Evolutionary conservation across 1,139 yeast genomes (phyloP), one percentile per base, ranked within the genome.

Genomic region (Spathaspora sp.): DNA sequence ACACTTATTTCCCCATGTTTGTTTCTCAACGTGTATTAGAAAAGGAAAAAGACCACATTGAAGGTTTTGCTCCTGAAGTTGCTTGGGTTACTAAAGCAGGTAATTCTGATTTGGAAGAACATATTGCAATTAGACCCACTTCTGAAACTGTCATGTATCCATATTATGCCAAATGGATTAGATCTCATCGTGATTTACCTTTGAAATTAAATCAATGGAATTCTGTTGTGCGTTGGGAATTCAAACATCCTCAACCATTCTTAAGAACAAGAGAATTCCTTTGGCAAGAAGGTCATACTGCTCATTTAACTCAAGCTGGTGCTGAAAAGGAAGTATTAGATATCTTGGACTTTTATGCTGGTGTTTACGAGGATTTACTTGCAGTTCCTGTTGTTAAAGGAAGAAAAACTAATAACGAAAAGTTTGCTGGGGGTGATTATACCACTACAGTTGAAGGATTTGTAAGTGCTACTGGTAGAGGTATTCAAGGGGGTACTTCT

Each of bases 211-310:
- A 95, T 76, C 99, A 95, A 73, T 95, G 99, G 99, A 95, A 95
- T 75, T 91, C 98, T 18, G 98, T 95, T 45, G 99, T 95, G 44
- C 86, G 99, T 79, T 95, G 99, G 99, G 99, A 95, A 73, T 95
- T 95, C 77, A 95, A 95, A 77, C 98, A 95, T 68, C 99, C 99
- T 48, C 99, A 95, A 74, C 99, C 99, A 47, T 95, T 95, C 72
- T 76, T 95, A 64, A 88, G 99, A 80, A 95, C 99, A 13, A 86
- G 99, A 74, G 99, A 95, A 72, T 95, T 95, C 74, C 79, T 95
- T 68, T 95, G 99, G 99, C 99, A 95, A 75, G 99, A 95, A 74
- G 99, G 99, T 56, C 99, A 95, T 74, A 95, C 99, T 45, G 99
- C 96, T 46, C 96, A 89, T 65, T 80, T 93, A 64, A 86, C 95